Conservation (phyloP, 2,329 filamentous ascomycete genomes). For the Mollisiaceae sp. region DNA sequence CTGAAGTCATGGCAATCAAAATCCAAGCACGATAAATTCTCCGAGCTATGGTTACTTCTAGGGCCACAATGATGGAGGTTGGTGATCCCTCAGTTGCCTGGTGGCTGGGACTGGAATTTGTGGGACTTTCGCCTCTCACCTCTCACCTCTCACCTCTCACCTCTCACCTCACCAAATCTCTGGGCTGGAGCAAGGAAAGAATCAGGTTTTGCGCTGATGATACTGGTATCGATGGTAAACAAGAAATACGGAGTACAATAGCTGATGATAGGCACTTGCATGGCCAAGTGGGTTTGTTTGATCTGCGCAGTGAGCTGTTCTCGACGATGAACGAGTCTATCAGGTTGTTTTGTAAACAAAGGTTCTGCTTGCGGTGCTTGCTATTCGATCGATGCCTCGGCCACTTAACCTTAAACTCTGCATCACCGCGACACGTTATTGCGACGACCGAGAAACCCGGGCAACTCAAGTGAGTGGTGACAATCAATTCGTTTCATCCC, state of each 20-base stretch:
- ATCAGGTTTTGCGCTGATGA: neutral
- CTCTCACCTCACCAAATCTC: too few species aligned
- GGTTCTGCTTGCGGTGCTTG: neutral
- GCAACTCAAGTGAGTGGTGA: neutral
- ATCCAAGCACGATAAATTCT: neutral
- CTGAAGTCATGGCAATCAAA: neutral
- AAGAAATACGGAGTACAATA: neutral
- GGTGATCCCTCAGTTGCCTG: neutral
- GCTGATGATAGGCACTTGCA: neutral
- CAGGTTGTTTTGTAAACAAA: neutral
- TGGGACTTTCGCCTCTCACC: neutral
- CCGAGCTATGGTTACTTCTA: conserved; percentile 1
- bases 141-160: too few species aligned
- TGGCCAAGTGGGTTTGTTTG: neutral
- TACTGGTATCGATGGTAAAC: neutral
- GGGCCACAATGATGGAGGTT: neutral
- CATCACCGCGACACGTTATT: neutral
- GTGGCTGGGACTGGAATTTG: conserved; percentile 4
- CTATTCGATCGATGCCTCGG: neutral
- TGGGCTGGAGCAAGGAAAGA: conserved; percentile 4
- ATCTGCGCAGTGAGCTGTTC: conserved; percentile 14
- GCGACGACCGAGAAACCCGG: neutral
- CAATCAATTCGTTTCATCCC: neutral
- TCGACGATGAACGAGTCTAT: neutral
- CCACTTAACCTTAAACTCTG: neutral